Conservation (phyloP, 352 stramenopile species). For the Lagenidium giganteum region DNA sequence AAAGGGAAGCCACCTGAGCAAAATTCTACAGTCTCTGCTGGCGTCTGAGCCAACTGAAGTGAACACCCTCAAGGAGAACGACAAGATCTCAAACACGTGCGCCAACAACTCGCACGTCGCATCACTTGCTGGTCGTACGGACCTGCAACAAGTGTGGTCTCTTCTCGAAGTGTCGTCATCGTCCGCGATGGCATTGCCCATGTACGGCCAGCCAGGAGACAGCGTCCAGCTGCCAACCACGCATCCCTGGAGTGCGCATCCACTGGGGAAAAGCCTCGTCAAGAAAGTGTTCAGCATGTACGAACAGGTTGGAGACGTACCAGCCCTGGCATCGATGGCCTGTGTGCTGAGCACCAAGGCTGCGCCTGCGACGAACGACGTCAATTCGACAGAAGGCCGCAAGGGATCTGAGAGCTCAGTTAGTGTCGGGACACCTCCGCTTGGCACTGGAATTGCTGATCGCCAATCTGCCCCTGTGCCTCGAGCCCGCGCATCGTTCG, state of each 20-base stretch:
- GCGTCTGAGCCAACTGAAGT: constrained; percentile 8
- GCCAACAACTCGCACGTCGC: constrained; percentile 57
- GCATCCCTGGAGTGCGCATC: constrained; percentile 75
- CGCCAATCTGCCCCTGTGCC: too few relatives aligned
- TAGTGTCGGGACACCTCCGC: too few relatives aligned
- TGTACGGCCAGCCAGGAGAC: constrained; percentile 24
- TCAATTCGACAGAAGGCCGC: too few relatives aligned
- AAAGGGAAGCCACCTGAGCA: constrained; percentile 21
- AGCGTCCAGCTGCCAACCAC: constrained; percentile 28
- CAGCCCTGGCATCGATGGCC: constrained; percentile 73
- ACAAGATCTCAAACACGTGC: constrained; percentile 34
- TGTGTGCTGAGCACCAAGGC: constrained; percentile 32
- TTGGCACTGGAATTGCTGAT: too few relatives aligned
- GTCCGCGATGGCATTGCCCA: constrained; percentile 35
- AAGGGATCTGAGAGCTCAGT: too few relatives aligned
- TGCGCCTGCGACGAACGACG: not conserved
- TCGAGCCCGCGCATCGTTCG: too few relatives aligned
- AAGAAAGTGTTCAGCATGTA: constrained; percentile 77
- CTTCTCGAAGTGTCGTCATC: constrained; percentile 66
- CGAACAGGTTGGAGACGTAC: constrained; percentile 70
- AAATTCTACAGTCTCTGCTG: constrained; percentile 36
- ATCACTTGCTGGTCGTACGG: constrained; percentile 41
- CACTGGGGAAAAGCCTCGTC: constrained; percentile 71
- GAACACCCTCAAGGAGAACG: not conserved
- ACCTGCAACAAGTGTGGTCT: constrained; percentile 82